Evolutionary conservation across 176 grass and related monocot species (phyloP).

Genomic region (Paspalum notatum): DNA sequence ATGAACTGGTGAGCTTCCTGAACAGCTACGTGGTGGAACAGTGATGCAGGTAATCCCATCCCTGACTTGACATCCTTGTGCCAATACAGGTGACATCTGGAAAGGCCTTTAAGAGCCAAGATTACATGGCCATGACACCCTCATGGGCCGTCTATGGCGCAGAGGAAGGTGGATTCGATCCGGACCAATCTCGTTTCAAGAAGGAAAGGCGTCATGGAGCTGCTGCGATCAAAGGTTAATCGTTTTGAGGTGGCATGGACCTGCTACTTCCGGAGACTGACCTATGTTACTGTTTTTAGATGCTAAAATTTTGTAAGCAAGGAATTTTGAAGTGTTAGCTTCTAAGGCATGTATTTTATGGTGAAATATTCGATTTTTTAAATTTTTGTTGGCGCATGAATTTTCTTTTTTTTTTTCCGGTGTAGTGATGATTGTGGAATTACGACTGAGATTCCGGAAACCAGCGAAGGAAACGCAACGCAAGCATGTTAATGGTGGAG

Average conservation of each 20-base stretch:
- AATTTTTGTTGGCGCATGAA: not conserved
- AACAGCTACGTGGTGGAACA: not conserved
- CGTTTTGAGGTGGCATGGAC: slow-evolving; percentile 48
- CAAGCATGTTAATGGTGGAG: too few relatives aligned
- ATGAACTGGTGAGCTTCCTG: slow-evolving; percentile 76
- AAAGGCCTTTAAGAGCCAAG: slow-evolving; percentile 72
- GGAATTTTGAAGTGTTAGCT: not conserved
- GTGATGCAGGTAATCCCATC: not conserved
- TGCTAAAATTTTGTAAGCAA: slow-evolving; percentile 19
- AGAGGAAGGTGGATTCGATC: slow-evolving; percentile 87
- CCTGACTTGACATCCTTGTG: slow-evolving; percentile 30
- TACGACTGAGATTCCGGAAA: not conserved
- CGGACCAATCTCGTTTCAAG: slow-evolving; percentile 88
- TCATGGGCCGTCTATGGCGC: slow-evolving; percentile 93
- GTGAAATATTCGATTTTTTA: not conserved
- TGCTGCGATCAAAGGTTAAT: slow-evolving; percentile 54
- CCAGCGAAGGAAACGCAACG: not conserved
- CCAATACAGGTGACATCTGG: slow-evolving; percentile 72
- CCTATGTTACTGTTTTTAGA: not conserved
- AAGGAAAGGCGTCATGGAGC: slow-evolving; percentile 93
- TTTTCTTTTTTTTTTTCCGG: not conserved
- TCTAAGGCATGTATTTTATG: not conserved
- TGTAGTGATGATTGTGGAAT: not conserved
- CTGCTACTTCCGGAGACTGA: slow-evolving; percentile 32
- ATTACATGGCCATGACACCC: slow-evolving; percentile 82